phyloP scores from a whole-genome alignment of 2,329 filamentous ascomycete species.

The Calonectria pseudoreteaudii region DNA sequence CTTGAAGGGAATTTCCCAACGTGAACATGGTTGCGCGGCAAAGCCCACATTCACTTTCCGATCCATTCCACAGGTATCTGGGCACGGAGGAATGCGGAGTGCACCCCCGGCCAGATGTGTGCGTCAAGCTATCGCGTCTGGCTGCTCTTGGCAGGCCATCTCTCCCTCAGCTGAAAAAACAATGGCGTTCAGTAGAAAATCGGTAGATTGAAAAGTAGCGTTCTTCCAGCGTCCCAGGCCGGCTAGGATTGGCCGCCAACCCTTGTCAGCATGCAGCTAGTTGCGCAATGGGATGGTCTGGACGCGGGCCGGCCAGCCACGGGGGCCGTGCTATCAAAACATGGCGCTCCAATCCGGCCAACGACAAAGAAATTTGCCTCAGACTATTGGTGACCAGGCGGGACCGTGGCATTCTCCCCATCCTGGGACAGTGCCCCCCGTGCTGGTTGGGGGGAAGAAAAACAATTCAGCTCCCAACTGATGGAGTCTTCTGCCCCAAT shows the following conservation, averaged over 20 bases:
- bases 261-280: neutral
- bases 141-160: neutral
- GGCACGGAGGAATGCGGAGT: neutral
- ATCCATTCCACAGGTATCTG: neutral
- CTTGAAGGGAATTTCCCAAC: neutral
- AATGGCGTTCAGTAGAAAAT: neutral
- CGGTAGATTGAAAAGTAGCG: neutral
- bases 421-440: neutral
- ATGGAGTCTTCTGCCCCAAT: neutral
- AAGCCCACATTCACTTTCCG: neutral
- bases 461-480: neutral
- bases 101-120: neutral
- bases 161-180: neutral
- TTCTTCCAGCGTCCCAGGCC: neutral
- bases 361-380: neutral
- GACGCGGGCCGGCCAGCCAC: constrained; percentile 3
- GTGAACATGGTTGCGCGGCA: neutral
- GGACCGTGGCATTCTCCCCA: neutral
- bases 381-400: neutral
- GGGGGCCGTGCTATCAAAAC: neutral
- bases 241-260: neutral
- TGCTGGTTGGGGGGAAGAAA: neutral
- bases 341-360: neutral
- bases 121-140: neutral
- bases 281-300: constrained; percentile 1